A percentile compares a stretch with the other conserved stretches of the same genome.
phyloP scores from a whole-genome alignment of 2,329 filamentous ascomycete species.

The Aschersonia sp. region DNA sequence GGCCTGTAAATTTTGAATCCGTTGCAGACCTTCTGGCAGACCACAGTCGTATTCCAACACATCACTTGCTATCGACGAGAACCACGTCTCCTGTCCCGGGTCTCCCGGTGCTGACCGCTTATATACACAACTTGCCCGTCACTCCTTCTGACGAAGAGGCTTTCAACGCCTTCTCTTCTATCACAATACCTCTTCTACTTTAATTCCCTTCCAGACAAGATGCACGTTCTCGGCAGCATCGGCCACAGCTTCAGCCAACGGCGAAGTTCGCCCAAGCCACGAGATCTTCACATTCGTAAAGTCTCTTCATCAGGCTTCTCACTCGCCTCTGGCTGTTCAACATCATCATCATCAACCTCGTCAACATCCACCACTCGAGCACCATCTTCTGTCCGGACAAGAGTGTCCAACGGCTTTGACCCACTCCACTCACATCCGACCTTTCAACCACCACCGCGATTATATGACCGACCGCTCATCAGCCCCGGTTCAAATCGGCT shows the following conservation, averaged over 20 bases:
- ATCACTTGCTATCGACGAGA: too few species aligned
- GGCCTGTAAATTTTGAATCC: too few species aligned
- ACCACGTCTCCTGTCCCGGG: too few species aligned
- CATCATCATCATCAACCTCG: slow-evolving; percentile 13
- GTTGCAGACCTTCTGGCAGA: too few species aligned
- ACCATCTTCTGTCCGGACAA: slow-evolving; percentile 9
- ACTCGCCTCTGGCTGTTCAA: slow-evolving; percentile 21
- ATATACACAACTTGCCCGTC: too few species aligned
- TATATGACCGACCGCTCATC: slow-evolving; percentile 21
- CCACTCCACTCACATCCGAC: slow-evolving; percentile 20
- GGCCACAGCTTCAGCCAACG: slow-evolving; percentile 20
- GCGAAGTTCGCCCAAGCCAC: slow-evolving; percentile 19
- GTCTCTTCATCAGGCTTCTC: slow-evolving; percentile 25
- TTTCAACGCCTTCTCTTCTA: not conserved
- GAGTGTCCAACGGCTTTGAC: slow-evolving; percentile 14
- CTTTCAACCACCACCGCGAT: slow-evolving; percentile 20
- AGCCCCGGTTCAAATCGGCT: slow-evolving; percentile 8
- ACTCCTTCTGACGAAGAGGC: not conserved
- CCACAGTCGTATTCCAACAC: too few species aligned
- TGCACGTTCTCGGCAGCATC: slow-evolving; percentile 18
- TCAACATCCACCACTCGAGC: slow-evolving; percentile 12
- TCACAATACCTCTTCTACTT: not conserved
- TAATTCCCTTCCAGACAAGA: slow-evolving; percentile 8
- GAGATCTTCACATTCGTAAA: slow-evolving; percentile 25
- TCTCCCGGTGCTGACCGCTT: too few species aligned